Base-by-base conservation (phyloP, 139 green algal species). In the Coccomyxa sp. region DNA sequence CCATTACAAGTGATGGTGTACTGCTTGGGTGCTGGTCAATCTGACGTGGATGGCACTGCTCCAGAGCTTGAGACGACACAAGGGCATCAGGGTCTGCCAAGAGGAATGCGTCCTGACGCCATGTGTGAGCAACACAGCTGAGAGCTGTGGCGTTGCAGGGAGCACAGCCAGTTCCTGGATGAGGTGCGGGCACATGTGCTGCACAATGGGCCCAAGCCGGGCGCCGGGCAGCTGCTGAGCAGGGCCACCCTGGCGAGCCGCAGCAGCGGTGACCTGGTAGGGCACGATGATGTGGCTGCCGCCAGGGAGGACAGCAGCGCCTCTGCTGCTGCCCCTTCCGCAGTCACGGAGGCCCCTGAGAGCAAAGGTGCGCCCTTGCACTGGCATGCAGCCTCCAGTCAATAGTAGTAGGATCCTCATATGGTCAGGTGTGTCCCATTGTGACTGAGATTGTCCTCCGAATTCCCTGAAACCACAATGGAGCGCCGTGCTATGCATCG, bases 141-240 rank as follows among this genome's bases (percentile, higher is more conserved):
- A 31, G 33, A 22, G 44, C 31, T 16, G 33, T 44, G 7, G 1
- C 31, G 8, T 50, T 74, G 44, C 84, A 88, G 81, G 68, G 76
- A 82, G 24, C 94, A 94, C 80, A 86, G 93, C 70, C 82, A 86
- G 75, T 86, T 91, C 74, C 82, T 93, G 55, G 76, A 81, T 5
- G 77, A 88, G 10, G 73, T 81, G 1, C 69, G 73, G 1, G 77
- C 54, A 5, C 77, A 40, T 34, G 77, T 88, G 40, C 64, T 81
- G 39, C 35, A 69, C 55, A 34, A 34, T 72, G 24, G 24, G 14
- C 68, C 68, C 24, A n/a, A 72, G 68, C 68, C 68, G 29, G 24
- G 68, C n/a, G 64, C 12, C 44, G 44, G 12, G 44, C 44, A 8
- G 16, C 24, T 27, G 34, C 29, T 36, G n/a, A 16, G 24, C 24